phyloP scores from a whole-genome alignment of 108 stramenopile genomes.

The Cyclotella cryptica region DNA sequence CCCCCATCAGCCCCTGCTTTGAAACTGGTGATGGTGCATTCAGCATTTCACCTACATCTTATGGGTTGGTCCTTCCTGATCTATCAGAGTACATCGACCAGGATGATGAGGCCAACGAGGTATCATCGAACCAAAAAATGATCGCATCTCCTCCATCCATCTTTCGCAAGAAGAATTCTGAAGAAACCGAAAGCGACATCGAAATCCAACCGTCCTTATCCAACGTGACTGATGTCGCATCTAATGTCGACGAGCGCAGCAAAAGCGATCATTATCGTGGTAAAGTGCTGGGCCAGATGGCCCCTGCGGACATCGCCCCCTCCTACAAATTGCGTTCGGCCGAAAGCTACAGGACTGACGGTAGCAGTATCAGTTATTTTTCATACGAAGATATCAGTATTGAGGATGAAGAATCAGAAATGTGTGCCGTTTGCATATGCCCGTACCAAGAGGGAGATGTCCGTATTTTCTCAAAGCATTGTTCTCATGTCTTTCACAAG shows the following conservation, averaged over 20 bases:
- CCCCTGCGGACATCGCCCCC: slow-evolving; percentile 7
- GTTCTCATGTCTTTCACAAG: slow-evolving; percentile 53
- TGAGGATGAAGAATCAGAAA: slow-evolving; percentile 43
- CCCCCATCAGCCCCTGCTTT: slow-evolving; percentile 8
- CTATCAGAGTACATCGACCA: not conserved
- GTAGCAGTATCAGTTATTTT: slow-evolving; percentile 44
- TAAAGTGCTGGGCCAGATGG: not conserved
- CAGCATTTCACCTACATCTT: not conserved
- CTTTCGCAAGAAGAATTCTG: slow-evolving; percentile 22
- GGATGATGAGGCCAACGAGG: not conserved
- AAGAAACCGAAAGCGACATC: not conserved
- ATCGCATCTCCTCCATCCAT: not conserved
- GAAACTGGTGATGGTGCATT: not conserved
- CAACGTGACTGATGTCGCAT: slow-evolving; percentile 39
- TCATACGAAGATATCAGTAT: slow-evolving; percentile 45
- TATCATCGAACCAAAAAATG: not conserved
- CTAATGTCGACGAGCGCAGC: slow-evolving; percentile 30
- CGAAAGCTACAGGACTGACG: slow-evolving; percentile 32
- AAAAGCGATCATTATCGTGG: not conserved
- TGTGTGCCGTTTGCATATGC: slow-evolving; percentile 48
- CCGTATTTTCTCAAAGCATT: slow-evolving; percentile 42
- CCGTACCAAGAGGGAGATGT: slow-evolving; percentile 48
- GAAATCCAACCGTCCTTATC: slow-evolving; percentile 29
- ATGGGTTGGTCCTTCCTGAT: not conserved
- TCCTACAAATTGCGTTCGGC: slow-evolving; percentile 11